Conservation (phyloP, 371 early-diverging fungal species). For the Catenaria anguillulae region DNA sequence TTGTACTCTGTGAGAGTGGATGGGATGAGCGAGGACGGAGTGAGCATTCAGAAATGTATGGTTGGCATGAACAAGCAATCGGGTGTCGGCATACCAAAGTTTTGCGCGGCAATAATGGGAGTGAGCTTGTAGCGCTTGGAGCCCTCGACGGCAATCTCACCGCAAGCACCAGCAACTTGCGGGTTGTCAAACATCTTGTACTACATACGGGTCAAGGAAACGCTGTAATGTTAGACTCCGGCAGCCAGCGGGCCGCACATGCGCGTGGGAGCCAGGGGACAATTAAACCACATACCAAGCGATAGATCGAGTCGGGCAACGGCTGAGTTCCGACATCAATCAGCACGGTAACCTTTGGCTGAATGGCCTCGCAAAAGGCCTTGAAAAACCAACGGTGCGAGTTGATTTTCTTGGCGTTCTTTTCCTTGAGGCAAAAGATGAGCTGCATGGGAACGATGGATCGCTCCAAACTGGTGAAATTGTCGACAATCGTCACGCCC, state of each 20-base stretch:
- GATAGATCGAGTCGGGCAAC: constrained; percentile 61
- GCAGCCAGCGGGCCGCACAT: no score
- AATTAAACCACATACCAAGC: no score
- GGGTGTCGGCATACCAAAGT: no score
- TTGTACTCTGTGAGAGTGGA: no score
- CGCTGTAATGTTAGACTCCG: constrained; percentile 12
- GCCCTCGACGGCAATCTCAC: constrained; percentile 82
- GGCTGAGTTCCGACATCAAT: constrained; percentile 90
- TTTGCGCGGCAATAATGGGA: constrained; percentile 55
- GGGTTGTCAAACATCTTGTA: constrained; percentile 48
- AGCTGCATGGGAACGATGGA: constrained; percentile 56
- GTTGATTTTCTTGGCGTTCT: constrained; percentile 78
- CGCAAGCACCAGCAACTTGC: constrained; percentile 75
- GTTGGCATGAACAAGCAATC: no score
- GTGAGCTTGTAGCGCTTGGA: constrained; percentile 19
- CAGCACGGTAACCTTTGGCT: constrained; percentile 73
- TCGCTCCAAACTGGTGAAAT: constrained; percentile 5
- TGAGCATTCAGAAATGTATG: no score
- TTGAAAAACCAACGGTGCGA: constrained; percentile 95
- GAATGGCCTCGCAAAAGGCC: constrained; percentile 62
- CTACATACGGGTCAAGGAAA: no score
- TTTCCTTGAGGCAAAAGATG: constrained; percentile 71
- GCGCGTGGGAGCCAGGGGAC: no score
- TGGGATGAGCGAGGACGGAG: no score
- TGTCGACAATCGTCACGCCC: constrained; percentile 6